A percentile compares a stretch with the other conserved stretches of the same genome.
phyloP scores from a whole-genome alignment of 148 eudicot genomes.

The Camellia japonica region DNA sequence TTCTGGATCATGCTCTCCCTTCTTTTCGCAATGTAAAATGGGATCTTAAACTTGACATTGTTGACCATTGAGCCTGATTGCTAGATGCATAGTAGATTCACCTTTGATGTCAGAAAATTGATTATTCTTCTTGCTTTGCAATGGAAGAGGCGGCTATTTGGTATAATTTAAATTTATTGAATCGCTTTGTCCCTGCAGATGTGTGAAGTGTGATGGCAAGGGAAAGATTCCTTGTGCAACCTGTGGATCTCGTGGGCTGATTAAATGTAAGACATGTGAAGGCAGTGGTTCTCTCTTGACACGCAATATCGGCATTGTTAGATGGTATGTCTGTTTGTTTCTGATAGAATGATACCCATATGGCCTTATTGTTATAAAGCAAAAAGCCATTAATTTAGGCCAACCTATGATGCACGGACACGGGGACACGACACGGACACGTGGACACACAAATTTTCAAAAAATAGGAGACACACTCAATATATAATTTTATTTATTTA shows the following conservation, averaged over 20 bases:
- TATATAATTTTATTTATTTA: too few relatives aligned
- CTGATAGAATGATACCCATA: not conserved
- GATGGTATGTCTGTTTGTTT: constrained; percentile 58
- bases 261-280: constrained; percentile 69
- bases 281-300: constrained; percentile 77
- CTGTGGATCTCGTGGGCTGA: constrained; percentile 82
- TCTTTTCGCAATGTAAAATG: not conserved
- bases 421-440: too few relatives aligned
- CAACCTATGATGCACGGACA: not conserved
- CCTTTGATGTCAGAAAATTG: not conserved
- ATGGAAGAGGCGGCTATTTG: not conserved
- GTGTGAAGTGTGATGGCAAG: constrained; percentile 73
- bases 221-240: constrained; percentile 83
- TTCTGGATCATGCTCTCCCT: not conserved
- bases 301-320: constrained; percentile 65
- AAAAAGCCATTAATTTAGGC: not conserved
- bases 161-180: not conserved
- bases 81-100: not conserved
- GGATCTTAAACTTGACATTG: not conserved
- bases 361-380: not conserved
- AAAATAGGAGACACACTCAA: too few relatives aligned
- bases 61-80: constrained; percentile 14
- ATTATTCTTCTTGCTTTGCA: not conserved
- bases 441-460: too few relatives aligned
- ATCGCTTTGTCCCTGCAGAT: constrained; percentile 44